Percentiles rank a stretch among this genome's conserved stretches.
Evolutionary conservation across 192 early-diverging fungal genomes (phyloP).

Genomic region (Geranomyces variabilis): DNA sequence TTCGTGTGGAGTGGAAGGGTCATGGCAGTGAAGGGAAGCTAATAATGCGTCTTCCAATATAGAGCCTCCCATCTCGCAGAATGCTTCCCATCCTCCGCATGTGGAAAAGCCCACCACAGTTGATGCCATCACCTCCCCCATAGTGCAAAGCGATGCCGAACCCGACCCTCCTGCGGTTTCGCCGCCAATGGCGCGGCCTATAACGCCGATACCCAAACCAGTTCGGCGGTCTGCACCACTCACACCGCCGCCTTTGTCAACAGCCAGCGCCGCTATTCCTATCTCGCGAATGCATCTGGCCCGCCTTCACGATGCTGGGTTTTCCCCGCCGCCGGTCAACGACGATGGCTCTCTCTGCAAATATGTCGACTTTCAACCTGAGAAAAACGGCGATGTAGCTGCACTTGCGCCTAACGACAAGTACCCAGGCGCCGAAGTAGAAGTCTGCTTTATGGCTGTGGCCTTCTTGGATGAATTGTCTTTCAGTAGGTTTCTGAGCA

Average conservation of each 20-base stretch:
- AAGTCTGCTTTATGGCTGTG: constrained; percentile 8
- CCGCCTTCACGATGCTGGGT: constrained; percentile 49
- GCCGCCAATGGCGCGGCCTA: neutral
- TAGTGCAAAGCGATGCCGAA: constrained; percentile 2
- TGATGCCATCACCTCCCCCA: constrained; percentile 21
- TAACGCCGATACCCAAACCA: neutral
- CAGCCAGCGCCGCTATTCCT: neutral
- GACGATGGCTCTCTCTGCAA: constrained; percentile 27
- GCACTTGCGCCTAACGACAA: neutral
- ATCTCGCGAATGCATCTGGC: constrained; percentile 22
- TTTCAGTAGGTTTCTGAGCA: neutral
- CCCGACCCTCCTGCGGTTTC: neutral
- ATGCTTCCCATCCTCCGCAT: too few relatives aligned
- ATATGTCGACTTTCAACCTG: neutral
- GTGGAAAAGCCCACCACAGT: neutral
- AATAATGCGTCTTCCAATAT: too few relatives aligned
- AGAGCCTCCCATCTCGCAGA: too few relatives aligned
- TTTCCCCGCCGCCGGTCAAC: constrained; percentile 31
- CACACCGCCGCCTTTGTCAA: neutral
- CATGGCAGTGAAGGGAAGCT: too few relatives aligned
- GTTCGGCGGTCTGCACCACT: neutral
- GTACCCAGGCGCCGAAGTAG: neutral
- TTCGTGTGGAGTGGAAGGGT: too few relatives aligned
- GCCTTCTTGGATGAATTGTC: neutral
- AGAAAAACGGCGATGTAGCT: too few relatives aligned